Base-by-base conservation (phyloP, 2,329 filamentous ascomycete species). In the Zasmidium cellare region DNA sequence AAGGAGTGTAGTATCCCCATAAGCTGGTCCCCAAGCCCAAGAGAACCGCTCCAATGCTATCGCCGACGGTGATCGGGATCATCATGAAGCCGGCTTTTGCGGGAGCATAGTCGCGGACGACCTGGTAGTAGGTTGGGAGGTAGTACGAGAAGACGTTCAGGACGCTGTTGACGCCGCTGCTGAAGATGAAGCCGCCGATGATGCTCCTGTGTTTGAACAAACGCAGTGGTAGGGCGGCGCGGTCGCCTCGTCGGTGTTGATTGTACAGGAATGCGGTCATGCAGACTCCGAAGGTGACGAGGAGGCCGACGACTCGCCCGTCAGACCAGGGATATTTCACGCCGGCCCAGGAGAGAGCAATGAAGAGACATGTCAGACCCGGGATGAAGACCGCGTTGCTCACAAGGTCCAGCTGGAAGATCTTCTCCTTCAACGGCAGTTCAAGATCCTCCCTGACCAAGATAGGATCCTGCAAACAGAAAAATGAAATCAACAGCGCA, bases 381-480 rank as follows among this genome's bases (percentile, higher is more conserved):
- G 55, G 49, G 3, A 57, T 44, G 55, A 57, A 53, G 23, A 51
- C 31, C 9, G 50, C 16, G 16, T 51, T 57, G n/a, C 55, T 48
- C 9, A 47, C 19, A 7, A 52, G 35, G 25, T 57, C 55, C 12
- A 57, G 44, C 18, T 52, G 38, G 18, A n/a, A 9, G 3, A 52
- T 12, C 3, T 38, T 47, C 11, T 52, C 49, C 23, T 49, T 52
- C 41, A 49, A 47, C 3, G 53, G 25, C 28, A 48, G 41, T 16
- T 3, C 20, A 5, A n/a, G 19, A 11, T 6, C 11, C 16, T 18
- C 9, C 14, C 46, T 28, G 9, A 25, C 9, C 2, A 2, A 14
- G 18, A 22, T 9, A 24, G 20, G 20, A 18, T 25, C 12, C 7
- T 9, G 14, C 22, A 49, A 25, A 28, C 12, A 12, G 19, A 47